A percentile compares a stretch with the other conserved stretches of the same genome.
Conservation (phyloP, 73 alveolate species). For the Symbiodinium pilosum region DNA sequence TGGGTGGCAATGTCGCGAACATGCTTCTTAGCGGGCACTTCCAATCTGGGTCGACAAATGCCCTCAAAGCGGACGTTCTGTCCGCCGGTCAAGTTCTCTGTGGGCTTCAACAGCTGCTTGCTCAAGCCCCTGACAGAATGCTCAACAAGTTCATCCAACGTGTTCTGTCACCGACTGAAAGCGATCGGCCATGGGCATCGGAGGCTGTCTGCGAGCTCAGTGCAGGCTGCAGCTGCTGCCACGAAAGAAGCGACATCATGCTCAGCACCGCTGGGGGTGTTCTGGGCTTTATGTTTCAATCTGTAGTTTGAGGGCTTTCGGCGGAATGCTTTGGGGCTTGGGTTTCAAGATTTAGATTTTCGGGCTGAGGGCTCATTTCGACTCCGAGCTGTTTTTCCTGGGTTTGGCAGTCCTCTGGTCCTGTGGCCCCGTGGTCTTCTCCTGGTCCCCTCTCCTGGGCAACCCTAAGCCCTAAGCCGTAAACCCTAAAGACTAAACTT, state of each 20-base stretch:
- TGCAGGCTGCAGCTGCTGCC: neutral
- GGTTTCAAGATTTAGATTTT: neutral
- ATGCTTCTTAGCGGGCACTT: neutral
- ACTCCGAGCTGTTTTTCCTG: neutral
- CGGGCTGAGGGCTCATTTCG: neutral
- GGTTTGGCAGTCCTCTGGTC: too few species aligned
- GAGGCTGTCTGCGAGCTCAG: neutral
- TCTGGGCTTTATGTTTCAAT: neutral
- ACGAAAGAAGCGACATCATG: neutral
- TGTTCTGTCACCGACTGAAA: neutral
- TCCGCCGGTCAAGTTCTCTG: slow-evolving; percentile 2
- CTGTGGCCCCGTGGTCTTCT: too few species aligned
- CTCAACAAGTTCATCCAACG: neutral
- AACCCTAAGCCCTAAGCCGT: too few species aligned
- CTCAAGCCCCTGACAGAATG: neutral
- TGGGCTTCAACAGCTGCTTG: neutral
- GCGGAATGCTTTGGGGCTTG: neutral
- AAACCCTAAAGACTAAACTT: too few species aligned
- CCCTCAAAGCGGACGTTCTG: neutral
- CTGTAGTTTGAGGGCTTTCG: neutral
- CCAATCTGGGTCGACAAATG: neutral
- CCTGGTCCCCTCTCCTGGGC: too few species aligned
- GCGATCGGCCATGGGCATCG: neutral
- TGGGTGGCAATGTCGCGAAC: neutral
- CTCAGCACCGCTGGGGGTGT: neutral